Base-by-base conservation (phyloP, 2,329 filamentous ascomycete species). In the Monosporascus sp. region DNA sequence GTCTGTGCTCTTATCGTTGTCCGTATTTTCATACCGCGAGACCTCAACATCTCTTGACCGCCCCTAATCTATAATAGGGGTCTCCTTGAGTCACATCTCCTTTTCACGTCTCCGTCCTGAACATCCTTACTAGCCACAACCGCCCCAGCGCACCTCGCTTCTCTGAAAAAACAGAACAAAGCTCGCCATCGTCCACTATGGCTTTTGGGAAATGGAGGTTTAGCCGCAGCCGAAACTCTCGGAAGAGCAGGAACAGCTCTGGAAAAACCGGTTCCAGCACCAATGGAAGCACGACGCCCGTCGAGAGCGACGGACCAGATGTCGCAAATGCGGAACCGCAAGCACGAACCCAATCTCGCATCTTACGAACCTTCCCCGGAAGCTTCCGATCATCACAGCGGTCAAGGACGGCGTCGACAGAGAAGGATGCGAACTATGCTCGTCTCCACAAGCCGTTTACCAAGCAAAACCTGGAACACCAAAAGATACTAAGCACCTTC, bases 381-480 rank as follows among this genome's bases (percentile, higher is more conserved):
- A 55, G 56, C 3, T 58, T 64, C 43, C 56, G 50, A 45, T 51
- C 31, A 2, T 35, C 58, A 49, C 55, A 53, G 9, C 60, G 55
- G 37, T 22, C 59, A 8, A 62, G 57, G 31, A 59, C 59, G 31
- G 58, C 59, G 43, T 52, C 58, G 26, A 51, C 50, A 45, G 55
- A 57, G 35, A 57, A 52, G 24, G 54, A 57, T 49, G 24, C 52
- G 52, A 59, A 63, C 52, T 56, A 55, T 31, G 50, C 62, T n/a
- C 58, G 63, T 47, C 57, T 68, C 16, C 58, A 68, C 55, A 64
- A 63, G 35, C 66, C 65, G 22, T 66, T 69, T 53, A 68, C 64
- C 2, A 57, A 58, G 9, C 64, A 68, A 49, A 69, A 69, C 49
- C 58, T 68, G 26, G 67, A 67, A 52, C 65, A 69, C 55, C 67